Conservation (phyloP, 2,329 filamentous ascomycete genomes). For the Apiospora arundinis region DNA sequence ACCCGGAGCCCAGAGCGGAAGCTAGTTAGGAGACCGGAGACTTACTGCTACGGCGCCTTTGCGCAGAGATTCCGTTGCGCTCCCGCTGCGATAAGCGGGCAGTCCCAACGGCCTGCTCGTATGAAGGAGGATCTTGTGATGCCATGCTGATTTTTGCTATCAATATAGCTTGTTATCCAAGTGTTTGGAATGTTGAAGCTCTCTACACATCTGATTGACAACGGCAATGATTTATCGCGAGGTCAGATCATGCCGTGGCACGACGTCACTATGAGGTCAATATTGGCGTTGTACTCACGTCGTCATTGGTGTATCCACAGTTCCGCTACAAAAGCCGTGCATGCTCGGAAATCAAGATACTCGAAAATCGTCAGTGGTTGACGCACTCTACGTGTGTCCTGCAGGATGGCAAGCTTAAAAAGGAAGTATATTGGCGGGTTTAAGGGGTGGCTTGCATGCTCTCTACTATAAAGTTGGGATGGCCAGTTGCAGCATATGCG, state of each 20-base stretch:
- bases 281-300: neutral
- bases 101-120: neutral
- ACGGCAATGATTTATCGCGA: neutral
- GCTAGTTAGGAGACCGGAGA: neutral
- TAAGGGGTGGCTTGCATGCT: neutral
- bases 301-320: constrained; percentile 3
- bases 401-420: neutral
- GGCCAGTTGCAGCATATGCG: no score
- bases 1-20: neutral
- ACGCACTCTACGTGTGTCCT: neutral
- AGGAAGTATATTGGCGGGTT: neutral
- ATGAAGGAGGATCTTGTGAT: constrained; percentile 8
- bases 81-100: constrained; percentile 6
- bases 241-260: neutral
- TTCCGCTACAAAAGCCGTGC: neutral
- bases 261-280: constrained; percentile 15
- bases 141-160: neutral
- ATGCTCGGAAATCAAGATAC: neutral
- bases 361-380: neutral
- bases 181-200: no score
- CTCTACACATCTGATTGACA: no score
- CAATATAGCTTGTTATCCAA: no score
- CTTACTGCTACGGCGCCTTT: constrained; percentile 6
- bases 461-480: neutral
- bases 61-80: neutral